Evolutionary conservation across 768 basidiomycete species (phyloP).

Genomic region (Rhodotorula babjevae): DNA sequence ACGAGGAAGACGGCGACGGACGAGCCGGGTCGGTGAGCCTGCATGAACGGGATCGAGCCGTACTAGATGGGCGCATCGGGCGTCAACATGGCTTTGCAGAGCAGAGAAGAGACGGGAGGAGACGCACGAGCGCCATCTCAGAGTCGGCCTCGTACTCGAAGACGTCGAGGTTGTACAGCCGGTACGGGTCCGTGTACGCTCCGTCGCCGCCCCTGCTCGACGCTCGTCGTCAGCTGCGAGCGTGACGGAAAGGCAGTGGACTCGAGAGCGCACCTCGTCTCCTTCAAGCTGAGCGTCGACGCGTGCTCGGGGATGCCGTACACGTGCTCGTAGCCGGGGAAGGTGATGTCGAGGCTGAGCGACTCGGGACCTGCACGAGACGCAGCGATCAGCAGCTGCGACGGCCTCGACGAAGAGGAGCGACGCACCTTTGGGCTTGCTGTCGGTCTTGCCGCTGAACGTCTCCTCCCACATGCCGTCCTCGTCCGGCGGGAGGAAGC

Average conservation of each 20-base stretch:
- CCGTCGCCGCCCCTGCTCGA: slow-evolving; percentile 61
- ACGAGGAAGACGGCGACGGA: slow-evolving; percentile 88
- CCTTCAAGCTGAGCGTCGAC: slow-evolving; percentile 77
- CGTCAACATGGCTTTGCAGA: slow-evolving; percentile 43
- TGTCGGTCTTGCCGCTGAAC: slow-evolving; percentile 80
- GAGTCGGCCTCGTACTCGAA: slow-evolving; percentile 80
- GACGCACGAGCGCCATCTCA: slow-evolving; percentile 45
- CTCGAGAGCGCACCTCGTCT: slow-evolving; percentile 53
- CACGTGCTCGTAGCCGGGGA: slow-evolving; percentile 83
- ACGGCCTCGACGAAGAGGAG: background rate
- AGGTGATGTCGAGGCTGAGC: slow-evolving; percentile 82
- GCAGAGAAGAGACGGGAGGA: too few relatives aligned
- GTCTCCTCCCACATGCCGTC: slow-evolving; percentile 85
- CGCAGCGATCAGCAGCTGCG: background rate
- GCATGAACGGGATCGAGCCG: slow-evolving; percentile 84
- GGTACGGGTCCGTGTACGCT: slow-evolving; percentile 81
- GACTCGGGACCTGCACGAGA: slow-evolving; percentile 75
- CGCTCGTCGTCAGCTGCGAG: background rate
- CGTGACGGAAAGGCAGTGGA: too few relatives aligned
- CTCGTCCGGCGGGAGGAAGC: slow-evolving; percentile 68
- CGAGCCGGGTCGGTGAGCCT: slow-evolving; percentile 79
- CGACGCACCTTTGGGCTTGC: slow-evolving; percentile 84
- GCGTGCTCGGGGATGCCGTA: slow-evolving; percentile 98
- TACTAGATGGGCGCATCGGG: slow-evolving; percentile 67
- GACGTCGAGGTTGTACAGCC: slow-evolving; percentile 90